Conservation (phyloP, 768 basidiomycete species). For the Paxillus involutus region DNA sequence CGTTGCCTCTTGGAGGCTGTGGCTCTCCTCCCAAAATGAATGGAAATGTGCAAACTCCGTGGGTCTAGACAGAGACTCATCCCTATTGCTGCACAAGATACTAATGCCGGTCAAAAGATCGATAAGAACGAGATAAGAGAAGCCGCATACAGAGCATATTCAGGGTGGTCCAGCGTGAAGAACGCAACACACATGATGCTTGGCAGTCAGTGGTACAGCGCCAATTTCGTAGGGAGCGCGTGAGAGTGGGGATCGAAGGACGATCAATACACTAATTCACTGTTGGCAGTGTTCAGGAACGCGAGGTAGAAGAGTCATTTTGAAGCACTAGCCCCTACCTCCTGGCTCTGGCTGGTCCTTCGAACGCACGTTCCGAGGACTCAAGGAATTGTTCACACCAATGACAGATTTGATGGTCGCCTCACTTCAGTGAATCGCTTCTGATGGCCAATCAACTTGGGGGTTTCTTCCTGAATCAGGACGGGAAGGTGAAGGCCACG, state of each 20-base stretch:
- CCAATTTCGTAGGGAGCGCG: not conserved
- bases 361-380: slow-evolving; percentile 5
- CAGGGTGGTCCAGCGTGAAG: slow-evolving; percentile 74
- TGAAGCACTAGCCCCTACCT: not conserved
- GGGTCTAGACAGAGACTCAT: slow-evolving; percentile 69
- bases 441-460: not conserved
- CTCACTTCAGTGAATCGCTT: not conserved
- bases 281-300: not conserved
- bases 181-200: slow-evolving; percentile 72
- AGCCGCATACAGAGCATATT: slow-evolving; percentile 67
- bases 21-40: slow-evolving; percentile 45
- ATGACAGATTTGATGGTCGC: not conserved
- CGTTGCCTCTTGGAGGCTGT: slow-evolving; percentile 21
- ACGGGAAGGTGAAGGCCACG: no score
- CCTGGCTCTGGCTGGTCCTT: no score
- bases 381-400: not conserved
- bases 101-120: slow-evolving; percentile 34
- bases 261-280: not conserved
- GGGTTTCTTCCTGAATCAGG: no score
- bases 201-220: not conserved
- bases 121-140: slow-evolving; percentile 2
- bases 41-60: slow-evolving; percentile 69
- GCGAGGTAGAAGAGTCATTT: not conserved
- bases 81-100: slow-evolving; percentile 74
- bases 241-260: not conserved